phyloP scores from a whole-genome alignment of 192 early-diverging fungal species.

The Oehlia diaphana region DNA sequence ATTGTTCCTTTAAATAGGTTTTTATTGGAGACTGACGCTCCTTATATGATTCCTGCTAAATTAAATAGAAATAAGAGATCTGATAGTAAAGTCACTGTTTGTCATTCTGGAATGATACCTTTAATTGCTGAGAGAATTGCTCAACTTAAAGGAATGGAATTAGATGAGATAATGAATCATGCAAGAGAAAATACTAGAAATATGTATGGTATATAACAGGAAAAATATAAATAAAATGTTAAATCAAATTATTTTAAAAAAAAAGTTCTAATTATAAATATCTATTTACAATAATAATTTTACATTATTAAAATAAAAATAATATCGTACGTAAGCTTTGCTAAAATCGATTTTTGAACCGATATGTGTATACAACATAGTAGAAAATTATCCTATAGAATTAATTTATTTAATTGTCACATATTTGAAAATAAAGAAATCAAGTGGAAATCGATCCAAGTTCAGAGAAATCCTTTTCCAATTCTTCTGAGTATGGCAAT shows the following conservation, averaged over 20 bases:
- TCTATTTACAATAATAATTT: not conserved
- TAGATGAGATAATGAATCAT: conserved; percentile 17
- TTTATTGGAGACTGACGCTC: conserved; percentile 31
- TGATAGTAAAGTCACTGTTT: conserved; percentile 8
- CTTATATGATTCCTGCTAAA: conserved; percentile 26
- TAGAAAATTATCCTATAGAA: not conserved
- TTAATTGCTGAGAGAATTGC: conserved; percentile 28
- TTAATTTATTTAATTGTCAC: not conserved
- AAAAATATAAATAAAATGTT: not conserved
- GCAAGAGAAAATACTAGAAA: conserved; percentile 31
- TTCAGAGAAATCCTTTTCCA: not conserved
- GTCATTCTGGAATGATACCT: conserved; percentile 34
- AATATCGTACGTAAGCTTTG: not conserved
- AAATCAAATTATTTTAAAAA: not conserved
- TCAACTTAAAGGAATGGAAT: conserved; percentile 12
- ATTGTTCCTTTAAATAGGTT: conserved; percentile 20
- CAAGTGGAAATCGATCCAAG: not conserved
- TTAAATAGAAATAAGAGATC: conserved; percentile 26
- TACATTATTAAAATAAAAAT: not conserved
- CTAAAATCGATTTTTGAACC: not conserved
- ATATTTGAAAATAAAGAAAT: not conserved
- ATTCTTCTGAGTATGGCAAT: conserved; percentile 2
- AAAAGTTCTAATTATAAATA: not conserved
- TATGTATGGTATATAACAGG: conserved; percentile 30
- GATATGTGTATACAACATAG: not conserved